Conservation (phyloP, 768 basidiomycete genomes). For the Agrocybe pediades region DNA sequence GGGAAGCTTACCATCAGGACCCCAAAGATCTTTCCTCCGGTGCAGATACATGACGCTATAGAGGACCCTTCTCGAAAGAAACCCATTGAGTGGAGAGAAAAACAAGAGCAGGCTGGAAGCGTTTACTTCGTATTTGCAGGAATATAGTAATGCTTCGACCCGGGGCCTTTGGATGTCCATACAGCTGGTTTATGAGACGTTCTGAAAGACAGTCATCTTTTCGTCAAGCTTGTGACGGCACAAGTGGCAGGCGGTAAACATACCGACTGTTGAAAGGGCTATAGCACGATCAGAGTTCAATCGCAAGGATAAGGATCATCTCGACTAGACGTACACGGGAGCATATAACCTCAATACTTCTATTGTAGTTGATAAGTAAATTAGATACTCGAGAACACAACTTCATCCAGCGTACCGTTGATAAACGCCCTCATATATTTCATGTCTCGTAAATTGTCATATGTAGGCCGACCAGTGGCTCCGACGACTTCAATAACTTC, state of each 20-base stretch:
- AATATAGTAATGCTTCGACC: slow-evolving; percentile 22
- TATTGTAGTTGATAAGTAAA: slow-evolving; percentile 11
- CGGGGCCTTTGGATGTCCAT: slow-evolving; percentile 19
- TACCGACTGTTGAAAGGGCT: slow-evolving; percentile 17
- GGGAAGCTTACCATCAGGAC: slow-evolving; percentile 45
- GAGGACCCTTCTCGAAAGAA: slow-evolving; percentile 1
- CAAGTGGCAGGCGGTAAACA: neutral
- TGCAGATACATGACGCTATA: slow-evolving; percentile 51
- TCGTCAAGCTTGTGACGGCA: too few species aligned
- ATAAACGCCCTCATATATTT: slow-evolving; percentile 36
- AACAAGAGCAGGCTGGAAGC: slow-evolving; percentile 11
- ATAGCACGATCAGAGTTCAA: neutral
- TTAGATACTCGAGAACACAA: neutral
- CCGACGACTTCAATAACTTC: slow-evolving; percentile 44
- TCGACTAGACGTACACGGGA: slow-evolving; percentile 26
- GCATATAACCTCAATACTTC: slow-evolving; percentile 47
- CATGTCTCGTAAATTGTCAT: slow-evolving; percentile 48
- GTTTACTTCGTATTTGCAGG: slow-evolving; percentile 38
- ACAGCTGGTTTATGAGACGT: slow-evolving; percentile 9
- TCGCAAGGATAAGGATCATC: neutral
- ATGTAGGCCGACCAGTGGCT: slow-evolving; percentile 34
- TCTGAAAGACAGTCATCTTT: neutral
- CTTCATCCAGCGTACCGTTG: slow-evolving; percentile 28
- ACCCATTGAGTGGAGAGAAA: neutral
- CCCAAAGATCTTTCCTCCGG: slow-evolving; percentile 52